Evolutionary conservation across 2,329 filamentous ascomycete species (phyloP), one percentile per base, ranked within the genome.

Genomic region (Fusarium sublunatum): DNA sequence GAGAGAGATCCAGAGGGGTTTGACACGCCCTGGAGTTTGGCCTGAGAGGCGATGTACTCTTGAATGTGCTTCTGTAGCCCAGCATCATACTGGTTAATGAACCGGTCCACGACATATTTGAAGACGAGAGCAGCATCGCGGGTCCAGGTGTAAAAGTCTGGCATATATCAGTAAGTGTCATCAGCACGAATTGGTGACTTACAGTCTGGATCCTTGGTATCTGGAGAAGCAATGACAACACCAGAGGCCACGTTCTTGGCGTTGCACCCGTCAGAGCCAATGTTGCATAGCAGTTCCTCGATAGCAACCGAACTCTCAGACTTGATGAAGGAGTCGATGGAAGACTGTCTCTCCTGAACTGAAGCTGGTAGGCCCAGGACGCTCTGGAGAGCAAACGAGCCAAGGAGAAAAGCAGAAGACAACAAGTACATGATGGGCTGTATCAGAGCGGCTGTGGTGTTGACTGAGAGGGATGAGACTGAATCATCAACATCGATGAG

Each of bases 81-180:
- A 2, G 79, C 75, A 64, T 90, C 83, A 39, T 88, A 90, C 45
- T 78, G 78, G 55, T 85, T 78, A 41, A 77, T 71, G 72, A 92
- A 89, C 19, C 85, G 81, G 67, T 93, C 91, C 8, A 90, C 79
- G 13, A 93, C 76, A 24, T 80, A 79, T 76, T 91, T 92, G 78
- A 90, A 86, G 3, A 87, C 86, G 28, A 93, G 80, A 24, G 88
- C 89, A 13, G 88, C 84, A 73, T 94, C 91, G 70, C 91, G 81
- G 2, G 88, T 92, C 91, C 91, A 94, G 1, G 89, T 92, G 71
- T 87, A 93, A 71, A 84, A 93, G 74, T 93, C 89, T 91, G 10
- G 7, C 2, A 10, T 4, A 10, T 51, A 35, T 72, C 15, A 71
- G 39, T 12, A 7, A 41, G 4, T 24, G 6, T 7, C 31, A 3